phyloP scores from a whole-genome alignment of 352 stramenopile genomes.

The Phytophthora multivora region DNA sequence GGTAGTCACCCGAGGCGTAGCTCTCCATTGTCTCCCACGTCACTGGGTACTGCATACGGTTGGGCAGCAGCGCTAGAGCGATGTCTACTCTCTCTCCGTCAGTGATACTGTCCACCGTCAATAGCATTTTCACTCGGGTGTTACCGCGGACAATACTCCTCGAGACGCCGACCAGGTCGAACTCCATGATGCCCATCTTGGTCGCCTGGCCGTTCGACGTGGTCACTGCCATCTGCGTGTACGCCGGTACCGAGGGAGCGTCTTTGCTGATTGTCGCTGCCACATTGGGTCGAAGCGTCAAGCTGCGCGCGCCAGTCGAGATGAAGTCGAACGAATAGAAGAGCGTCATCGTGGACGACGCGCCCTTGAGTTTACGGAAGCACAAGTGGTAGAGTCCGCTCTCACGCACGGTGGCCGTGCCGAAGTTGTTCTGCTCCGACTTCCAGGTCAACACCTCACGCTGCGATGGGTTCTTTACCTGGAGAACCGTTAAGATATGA shows the following conservation, averaged over 20 bases:
- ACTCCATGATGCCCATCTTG: slow-evolving; percentile 76
- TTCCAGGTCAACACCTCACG: slow-evolving; percentile 60
- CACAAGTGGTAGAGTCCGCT: slow-evolving; percentile 82
- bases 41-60: slow-evolving; percentile 57
- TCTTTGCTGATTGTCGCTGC: slow-evolving; percentile 61
- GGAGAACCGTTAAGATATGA: neutral
- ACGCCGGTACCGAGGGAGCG: slow-evolving; percentile 45
- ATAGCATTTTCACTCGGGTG: slow-evolving; percentile 71
- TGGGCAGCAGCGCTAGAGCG: slow-evolving; percentile 47
- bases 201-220: slow-evolving; percentile 45
- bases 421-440: slow-evolving; percentile 64
- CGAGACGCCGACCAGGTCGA: slow-evolving; percentile 68
- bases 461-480: slow-evolving; percentile 66
- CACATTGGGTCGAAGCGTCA: slow-evolving; percentile 67
- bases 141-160: slow-evolving; percentile 63
- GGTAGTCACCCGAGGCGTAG: slow-evolving; percentile 47
- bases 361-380: slow-evolving; percentile 67
- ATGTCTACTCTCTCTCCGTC: slow-evolving; percentile 54
- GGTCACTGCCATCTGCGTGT: slow-evolving; percentile 63
- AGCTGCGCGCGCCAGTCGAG: slow-evolving; percentile 51
- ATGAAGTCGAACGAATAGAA: slow-evolving; percentile 89
- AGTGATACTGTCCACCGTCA: slow-evolving; percentile 68
- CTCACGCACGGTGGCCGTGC: slow-evolving; percentile 60
- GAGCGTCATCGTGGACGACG: slow-evolving; percentile 58
- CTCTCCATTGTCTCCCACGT: slow-evolving; percentile 62